Base-by-base conservation (phyloP, 495 filamentous ascomycete genomes). In the Xylaria bambusicola region DNA sequence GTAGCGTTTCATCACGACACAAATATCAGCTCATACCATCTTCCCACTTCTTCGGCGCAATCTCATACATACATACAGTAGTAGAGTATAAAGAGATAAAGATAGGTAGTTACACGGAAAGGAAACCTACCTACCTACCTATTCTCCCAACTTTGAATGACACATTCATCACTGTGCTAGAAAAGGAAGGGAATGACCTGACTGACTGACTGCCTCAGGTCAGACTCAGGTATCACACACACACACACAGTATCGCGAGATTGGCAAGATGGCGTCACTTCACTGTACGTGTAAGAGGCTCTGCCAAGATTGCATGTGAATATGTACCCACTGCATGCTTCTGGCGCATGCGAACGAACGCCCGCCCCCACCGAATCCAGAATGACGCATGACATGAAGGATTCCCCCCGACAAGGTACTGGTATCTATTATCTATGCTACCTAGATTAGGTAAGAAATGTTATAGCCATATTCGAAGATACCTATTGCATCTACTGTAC, bases 231-330 rank as follows among this genome's bases (percentile, higher is more conserved):
- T n/a, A n/a, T n/a, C n/a, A n/a, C n/a, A n/a, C n/a, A n/a, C n/a
- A n/a, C n/a, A n/a, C n/a, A n/a, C n/a, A n/a, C n/a, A n/a, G n/a
- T n/a, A n/a, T n/a, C n/a, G n/a, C n/a, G n/a, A n/a, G n/a, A n/a
- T n/a, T 33, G 29, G 5, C 29, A 10, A 48, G 24, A 56, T 56
- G 41, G 44, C 53, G 44, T 54, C 52, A 54, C 52, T 33, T 54
- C n/a, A n/a, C n/a, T n/a, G n/a, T n/a, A n/a, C n/a, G n/a, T n/a
- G n/a, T n/a, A 10, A 8, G 31, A 10, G 3, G 12, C 38, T 42
- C 21, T 54, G 52, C 51, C 52, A 54, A 54, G 38, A n/a, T 44
- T 4, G 36, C 56, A 58, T 58, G 56, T 58, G 56, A 58, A 49
- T 44, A 33, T 58, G 46, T 51, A 36, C 46, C 55, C 56, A 58